Percentiles rank a stretch among this genome's conserved stretches.
Conservation (phyloP, 106 monocot genomes). For the Platanthera guangdongensis region DNA sequence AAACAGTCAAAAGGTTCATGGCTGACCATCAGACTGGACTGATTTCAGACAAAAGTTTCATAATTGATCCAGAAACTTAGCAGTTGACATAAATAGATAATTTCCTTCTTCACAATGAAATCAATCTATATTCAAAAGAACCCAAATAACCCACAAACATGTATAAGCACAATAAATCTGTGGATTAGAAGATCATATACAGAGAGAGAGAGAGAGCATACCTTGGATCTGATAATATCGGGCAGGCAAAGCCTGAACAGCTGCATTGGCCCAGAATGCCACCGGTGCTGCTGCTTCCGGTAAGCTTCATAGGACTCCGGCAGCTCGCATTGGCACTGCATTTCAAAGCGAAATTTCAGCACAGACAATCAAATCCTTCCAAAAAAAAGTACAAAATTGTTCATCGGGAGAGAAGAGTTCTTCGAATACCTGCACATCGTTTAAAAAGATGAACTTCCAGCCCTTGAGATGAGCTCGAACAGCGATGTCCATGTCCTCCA, state of each 20-base stretch:
- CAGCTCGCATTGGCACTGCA: slow-evolving; percentile 85
- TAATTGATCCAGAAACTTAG: too few species aligned
- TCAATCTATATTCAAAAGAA: too few species aligned
- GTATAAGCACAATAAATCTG: too few species aligned
- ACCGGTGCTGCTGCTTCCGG: slow-evolving; percentile 86
- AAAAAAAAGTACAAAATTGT: not conserved
- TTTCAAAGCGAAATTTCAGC: not conserved
- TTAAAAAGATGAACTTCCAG: slow-evolving; percentile 82
- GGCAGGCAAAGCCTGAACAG: slow-evolving; percentile 78
- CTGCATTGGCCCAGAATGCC: slow-evolving; percentile 97
- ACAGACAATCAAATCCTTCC: not conserved
- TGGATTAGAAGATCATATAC: too few species aligned
- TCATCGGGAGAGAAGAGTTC: not conserved
- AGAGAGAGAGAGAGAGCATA: not conserved
- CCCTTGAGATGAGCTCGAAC: slow-evolving; percentile 80
- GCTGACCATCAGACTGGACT: too few species aligned
- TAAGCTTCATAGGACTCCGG: slow-evolving; percentile 90
- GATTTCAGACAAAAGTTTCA: too few species aligned
- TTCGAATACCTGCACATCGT: slow-evolving; percentile 61
- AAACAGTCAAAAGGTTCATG: too few species aligned
- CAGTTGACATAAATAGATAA: too few species aligned
- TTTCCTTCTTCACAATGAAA: too few species aligned
- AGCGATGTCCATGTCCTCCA: slow-evolving; percentile 92
- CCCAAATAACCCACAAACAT: too few species aligned
- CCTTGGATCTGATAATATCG: slow-evolving; percentile 68